A percentile compares a stretch with the other conserved stretches of the same genome.
Conservation (phyloP, 495 filamentous ascomycete genomes). For the Podospora didyma region DNA sequence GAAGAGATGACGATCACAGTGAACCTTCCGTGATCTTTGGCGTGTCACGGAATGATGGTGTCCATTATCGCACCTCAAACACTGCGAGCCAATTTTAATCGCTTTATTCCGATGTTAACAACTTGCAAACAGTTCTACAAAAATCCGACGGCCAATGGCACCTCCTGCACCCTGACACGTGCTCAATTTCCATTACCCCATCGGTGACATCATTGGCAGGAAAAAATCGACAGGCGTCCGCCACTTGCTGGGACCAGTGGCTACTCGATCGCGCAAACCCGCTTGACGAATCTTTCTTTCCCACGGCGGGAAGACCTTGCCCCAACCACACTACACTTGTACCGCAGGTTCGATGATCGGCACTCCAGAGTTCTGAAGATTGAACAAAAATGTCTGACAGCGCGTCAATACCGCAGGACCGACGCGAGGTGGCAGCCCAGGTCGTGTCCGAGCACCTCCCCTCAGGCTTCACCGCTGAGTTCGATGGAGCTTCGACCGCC, state of each 20-base stretch:
- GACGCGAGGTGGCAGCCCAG: slow-evolving; percentile 24
- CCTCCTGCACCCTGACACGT: not conserved
- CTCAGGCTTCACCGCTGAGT: slow-evolving; percentile 42
- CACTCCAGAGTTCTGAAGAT: not conserved
- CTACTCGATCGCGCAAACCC: no score
- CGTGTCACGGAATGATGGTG: no score
- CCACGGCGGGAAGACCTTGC: not conserved
- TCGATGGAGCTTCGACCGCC: slow-evolving; percentile 14
- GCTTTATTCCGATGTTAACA: no score
- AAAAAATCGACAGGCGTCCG: not conserved
- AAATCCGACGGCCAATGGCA: no score
- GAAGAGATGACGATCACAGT: no score
- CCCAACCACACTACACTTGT: not conserved
- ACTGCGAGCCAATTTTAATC: no score
- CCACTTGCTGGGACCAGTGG: no score
- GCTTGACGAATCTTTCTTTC: not conserved
- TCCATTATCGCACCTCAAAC: no score
- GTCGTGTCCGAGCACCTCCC: slow-evolving; percentile 44
- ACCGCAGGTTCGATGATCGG: not conserved
- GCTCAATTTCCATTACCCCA: not conserved
- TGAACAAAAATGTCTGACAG: slow-evolving; percentile 1
- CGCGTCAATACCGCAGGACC: slow-evolving; percentile 8
- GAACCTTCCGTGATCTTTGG: no score
- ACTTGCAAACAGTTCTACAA: no score
- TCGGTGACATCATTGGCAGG: not conserved